phyloP scores from a whole-genome alignment of 306 rosid genomes.

The Vigna radiata region DNA sequence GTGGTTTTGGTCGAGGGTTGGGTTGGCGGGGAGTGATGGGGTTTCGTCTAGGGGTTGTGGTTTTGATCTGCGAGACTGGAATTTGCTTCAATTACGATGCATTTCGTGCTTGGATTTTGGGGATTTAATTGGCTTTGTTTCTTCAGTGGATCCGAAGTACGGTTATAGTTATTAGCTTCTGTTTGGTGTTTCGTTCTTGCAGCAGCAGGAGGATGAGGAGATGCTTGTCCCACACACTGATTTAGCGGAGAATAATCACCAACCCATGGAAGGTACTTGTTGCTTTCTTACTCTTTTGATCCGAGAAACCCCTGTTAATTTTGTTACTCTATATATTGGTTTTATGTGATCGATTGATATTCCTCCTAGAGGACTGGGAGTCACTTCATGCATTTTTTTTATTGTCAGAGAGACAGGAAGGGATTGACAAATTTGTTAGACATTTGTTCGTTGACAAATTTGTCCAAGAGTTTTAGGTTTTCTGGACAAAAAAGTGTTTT shows the following conservation, averaged over 20 bases:
- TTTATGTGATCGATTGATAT: conserved; percentile 36
- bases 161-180: conserved; percentile 39
- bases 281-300: conserved; percentile 45
- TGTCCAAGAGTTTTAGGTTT: conserved; percentile 31
- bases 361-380: conserved; percentile 26
- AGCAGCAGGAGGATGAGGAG: conserved; percentile 95
- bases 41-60: conserved; percentile 58
- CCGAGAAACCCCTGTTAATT: conserved; percentile 31
- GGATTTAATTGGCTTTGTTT: conserved; percentile 46
- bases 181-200: conserved; percentile 46
- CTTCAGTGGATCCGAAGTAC: conserved; percentile 54
- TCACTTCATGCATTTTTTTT: conserved; percentile 42
- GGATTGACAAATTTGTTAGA: conserved; percentile 7
- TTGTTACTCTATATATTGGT: conserved; percentile 19
- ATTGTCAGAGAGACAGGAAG: conserved; percentile 14
- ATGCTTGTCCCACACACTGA: conserved; percentile 86
- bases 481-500: not conserved
- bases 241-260: conserved; percentile 81
- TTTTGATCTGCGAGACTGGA: conserved; percentile 46
- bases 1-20: conserved; percentile 22
- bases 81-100: conserved; percentile 46
- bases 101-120: conserved; percentile 53
- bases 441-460: not conserved
- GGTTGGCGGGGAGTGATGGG: conserved; percentile 36
- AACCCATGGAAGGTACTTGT: conserved; percentile 82